phyloP scores from a whole-genome alignment of 495 filamentous ascomycete genomes.

The Podospora appendiculata region DNA sequence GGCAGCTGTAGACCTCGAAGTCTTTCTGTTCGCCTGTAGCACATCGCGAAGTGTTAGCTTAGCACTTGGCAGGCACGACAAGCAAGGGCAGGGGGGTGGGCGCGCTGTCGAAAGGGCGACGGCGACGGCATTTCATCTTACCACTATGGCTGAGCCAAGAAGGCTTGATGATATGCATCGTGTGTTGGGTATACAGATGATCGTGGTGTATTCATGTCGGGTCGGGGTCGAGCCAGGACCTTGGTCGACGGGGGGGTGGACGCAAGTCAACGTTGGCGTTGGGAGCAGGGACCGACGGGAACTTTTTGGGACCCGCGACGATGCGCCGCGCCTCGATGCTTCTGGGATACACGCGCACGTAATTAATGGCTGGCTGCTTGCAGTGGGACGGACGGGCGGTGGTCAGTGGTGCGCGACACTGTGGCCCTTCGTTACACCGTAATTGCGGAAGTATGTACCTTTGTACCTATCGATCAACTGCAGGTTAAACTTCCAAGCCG shows the following conservation, averaged over 20 bases:
- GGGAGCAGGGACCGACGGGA: neutral
- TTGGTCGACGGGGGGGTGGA: too few relatives aligned
- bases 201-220: constrained; percentile 22
- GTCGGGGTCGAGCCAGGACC: constrained; percentile 2
- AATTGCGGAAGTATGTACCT: too few relatives aligned
- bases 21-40: constrained; percentile 82
- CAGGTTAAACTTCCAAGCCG: too few relatives aligned
- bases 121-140: constrained; percentile 27
- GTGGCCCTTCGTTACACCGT: too few relatives aligned
- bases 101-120: neutral
- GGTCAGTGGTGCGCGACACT: too few relatives aligned
- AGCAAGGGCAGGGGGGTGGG: neutral
- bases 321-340: constrained; percentile 6
- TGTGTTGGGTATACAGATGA: constrained; percentile 9
- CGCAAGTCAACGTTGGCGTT: too few relatives aligned
- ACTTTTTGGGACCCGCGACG: constrained; percentile 10
- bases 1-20: constrained; percentile 95
- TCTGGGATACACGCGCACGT: neutral
- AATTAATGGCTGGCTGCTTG: neutral
- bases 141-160: constrained; percentile 89
- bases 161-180: constrained; percentile 86
- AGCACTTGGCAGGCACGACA: neutral
- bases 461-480: too few relatives aligned
- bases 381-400: too few relatives aligned
- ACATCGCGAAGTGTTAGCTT: constrained; percentile 6